phyloP scores from a whole-genome alignment of 2,329 filamentous ascomycete genomes.

The Grosmannia serpens region DNA sequence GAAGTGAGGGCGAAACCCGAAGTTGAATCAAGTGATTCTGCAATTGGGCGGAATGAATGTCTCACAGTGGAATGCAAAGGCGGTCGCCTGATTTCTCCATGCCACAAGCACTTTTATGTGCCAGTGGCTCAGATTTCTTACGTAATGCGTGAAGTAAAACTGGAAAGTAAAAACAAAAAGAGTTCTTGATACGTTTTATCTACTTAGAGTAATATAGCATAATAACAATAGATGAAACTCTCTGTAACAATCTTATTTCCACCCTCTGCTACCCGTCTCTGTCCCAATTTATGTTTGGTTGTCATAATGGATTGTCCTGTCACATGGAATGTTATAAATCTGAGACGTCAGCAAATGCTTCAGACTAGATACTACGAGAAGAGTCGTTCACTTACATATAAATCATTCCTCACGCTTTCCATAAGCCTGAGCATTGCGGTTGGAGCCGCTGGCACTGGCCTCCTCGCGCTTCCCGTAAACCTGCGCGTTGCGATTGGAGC shows the following conservation, averaged over 20 bases:
- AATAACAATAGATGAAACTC: neutral
- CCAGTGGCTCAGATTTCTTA: neutral
- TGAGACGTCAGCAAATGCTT: no score
- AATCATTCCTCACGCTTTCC: neutral
- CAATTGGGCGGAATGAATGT: no score
- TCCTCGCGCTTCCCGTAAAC: neutral
- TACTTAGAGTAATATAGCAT: neutral
- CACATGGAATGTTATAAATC: no score
- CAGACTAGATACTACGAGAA: neutral
- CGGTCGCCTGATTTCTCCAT: no score
- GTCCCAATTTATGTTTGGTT: no score
- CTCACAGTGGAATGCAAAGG: no score
- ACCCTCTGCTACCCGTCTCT: no score
- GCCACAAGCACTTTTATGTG: neutral
- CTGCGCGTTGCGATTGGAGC: neutral
- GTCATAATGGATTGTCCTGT: no score
- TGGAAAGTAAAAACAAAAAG: neutral
- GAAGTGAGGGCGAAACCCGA: no score
- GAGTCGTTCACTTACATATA: no score
- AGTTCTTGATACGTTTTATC: neutral
- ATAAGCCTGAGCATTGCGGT: neutral
- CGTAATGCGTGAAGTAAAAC: neutral
- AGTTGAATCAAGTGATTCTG: no score
- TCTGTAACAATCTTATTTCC: no score
- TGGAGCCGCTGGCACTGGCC: neutral